A percentile compares a stretch with the other conserved stretches of the same genome.
These are phyloP conservation scores for Omphalotus olearius DNA, from an alignment of 1,284 basidiomycete species.

Conservation along the genomic window DNA sequence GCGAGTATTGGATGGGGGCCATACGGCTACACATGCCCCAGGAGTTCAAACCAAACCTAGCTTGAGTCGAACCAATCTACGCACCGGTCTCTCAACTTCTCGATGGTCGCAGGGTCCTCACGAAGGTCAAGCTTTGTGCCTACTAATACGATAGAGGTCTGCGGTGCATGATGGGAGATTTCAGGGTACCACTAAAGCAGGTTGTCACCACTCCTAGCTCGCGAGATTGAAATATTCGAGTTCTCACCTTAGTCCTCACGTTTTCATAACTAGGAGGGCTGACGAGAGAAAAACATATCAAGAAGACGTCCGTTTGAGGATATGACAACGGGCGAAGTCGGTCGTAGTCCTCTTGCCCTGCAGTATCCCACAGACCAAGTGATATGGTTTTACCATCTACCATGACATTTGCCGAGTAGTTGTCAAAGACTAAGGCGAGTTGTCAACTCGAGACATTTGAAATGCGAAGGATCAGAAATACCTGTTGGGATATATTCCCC, in stretches of 20 bases:
- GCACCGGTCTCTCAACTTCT: conserved; percentile 88
- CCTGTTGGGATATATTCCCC: conserved; percentile 98
- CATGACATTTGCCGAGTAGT: conserved; percentile 95
- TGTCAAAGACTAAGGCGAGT: conserved; percentile 73
- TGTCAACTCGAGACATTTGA: neutral
- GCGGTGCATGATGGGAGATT: conserved; percentile 95
- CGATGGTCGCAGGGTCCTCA: conserved; percentile 88
- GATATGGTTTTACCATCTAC: conserved; percentile 99
- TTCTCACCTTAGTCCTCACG: conserved; percentile 86
- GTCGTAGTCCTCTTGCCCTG: conserved; percentile 98
- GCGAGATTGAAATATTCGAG: conserved; percentile 10
- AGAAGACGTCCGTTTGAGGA: conserved; percentile 98
- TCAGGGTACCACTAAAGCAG: conserved; percentile 86
- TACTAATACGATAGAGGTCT: conserved; percentile 91
- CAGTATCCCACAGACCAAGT: conserved; percentile 98
- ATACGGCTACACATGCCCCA: conserved; percentile 61
- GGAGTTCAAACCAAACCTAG: no score
- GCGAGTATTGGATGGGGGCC: conserved; percentile 88
- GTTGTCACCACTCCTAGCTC: neutral
- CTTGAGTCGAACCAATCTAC: conserved; percentile 17
- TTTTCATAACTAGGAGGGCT: conserved; percentile 98
- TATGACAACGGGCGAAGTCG: conserved; percentile 97
- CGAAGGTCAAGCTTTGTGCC: conserved; percentile 98
- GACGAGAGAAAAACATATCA: conserved; percentile 98
- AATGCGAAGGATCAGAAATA: conserved; percentile 28